Conservation (phyloP, 768 basidiomycete species). For the Pholiota conissans region DNA sequence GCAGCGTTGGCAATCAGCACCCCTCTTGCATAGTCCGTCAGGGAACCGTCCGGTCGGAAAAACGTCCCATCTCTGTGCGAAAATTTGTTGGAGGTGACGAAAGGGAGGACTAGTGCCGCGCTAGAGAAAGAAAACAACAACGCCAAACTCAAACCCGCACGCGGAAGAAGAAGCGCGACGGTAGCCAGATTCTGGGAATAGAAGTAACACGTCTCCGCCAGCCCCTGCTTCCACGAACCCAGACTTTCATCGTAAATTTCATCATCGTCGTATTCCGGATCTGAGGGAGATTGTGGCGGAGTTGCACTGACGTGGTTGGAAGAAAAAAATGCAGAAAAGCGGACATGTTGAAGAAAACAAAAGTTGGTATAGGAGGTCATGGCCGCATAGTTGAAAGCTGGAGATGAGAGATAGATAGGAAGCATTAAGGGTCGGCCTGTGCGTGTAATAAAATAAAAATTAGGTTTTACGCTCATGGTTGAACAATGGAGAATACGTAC, state of each 20-base stretch:
- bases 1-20: conserved; percentile 77
- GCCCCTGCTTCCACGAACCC: conserved; percentile 32
- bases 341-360: conserved; percentile 81
- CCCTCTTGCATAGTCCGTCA: conserved; percentile 78
- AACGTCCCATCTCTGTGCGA: conserved; percentile 68
- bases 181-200: conserved; percentile 87
- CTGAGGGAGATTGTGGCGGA: conserved; percentile 9
- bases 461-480: conserved; percentile 2
- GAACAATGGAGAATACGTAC: conserved; percentile 46
- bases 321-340: conserved; percentile 61
- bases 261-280: conserved; percentile 10
- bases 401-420: conserved; percentile 80
- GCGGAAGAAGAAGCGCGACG: conserved; percentile 78
- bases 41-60: conserved; percentile 65
- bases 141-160: conserved; percentile 74
- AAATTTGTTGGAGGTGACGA: background rate
- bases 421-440: conserved; percentile 82
- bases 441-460: conserved; percentile 3
- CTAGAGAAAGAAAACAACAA: conserved; percentile 50
- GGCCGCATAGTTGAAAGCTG: conserved; percentile 72
- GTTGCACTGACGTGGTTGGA: conserved; percentile 7
- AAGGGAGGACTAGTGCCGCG: conserved; percentile 3
- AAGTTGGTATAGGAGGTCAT: conserved; percentile 84
- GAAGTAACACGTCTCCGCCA: conserved; percentile 84
- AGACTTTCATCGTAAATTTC: conserved; percentile 7